Evolutionary conservation across 441 rosid species (phyloP).

Genomic region (Aleurites moluccanus): DNA sequence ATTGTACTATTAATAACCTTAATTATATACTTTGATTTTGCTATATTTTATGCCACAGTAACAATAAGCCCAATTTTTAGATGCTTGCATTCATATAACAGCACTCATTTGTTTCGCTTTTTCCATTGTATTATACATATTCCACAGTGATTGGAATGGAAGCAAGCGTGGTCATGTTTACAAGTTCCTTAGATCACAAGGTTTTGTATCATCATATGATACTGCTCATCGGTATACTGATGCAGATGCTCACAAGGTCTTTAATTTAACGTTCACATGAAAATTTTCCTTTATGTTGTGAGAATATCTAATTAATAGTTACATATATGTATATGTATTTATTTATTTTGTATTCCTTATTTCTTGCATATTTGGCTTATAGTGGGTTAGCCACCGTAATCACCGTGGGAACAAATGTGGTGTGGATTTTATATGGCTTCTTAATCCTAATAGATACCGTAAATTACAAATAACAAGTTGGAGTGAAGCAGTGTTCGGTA

Average conservation of each 20-base stretch:
- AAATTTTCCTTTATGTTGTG: background rate
- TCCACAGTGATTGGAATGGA: conserved; percentile 89
- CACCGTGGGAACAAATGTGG: conserved; percentile 88
- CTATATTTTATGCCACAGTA: conserved; percentile 4
- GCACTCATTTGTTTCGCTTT: conserved; percentile 18
- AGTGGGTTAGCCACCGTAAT: conserved; percentile 95
- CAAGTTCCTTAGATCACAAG: conserved; percentile 90
- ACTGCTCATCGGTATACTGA: conserved; percentile 83
- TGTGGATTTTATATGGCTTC: conserved; percentile 96
- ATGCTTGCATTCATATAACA: background rate
- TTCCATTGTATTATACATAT: background rate
- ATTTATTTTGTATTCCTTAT: background rate
- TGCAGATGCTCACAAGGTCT: conserved; percentile 84
- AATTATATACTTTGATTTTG: conserved; percentile 13
- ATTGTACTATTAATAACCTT: no score
- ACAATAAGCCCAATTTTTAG: background rate
- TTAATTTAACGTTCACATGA: conserved; percentile 23
- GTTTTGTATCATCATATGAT: conserved; percentile 88
- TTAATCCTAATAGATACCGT: conserved; percentile 73
- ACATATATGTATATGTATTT: background rate
- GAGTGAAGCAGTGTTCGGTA: conserved; percentile 88
- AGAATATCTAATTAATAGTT: background rate
- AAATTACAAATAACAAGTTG: conserved; percentile 73
- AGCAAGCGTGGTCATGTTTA: conserved; percentile 95
- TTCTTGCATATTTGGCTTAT: conserved; percentile 24